Conservation (phyloP, 2,329 filamentous ascomycete genomes). For the Claviceps arundinis region DNA sequence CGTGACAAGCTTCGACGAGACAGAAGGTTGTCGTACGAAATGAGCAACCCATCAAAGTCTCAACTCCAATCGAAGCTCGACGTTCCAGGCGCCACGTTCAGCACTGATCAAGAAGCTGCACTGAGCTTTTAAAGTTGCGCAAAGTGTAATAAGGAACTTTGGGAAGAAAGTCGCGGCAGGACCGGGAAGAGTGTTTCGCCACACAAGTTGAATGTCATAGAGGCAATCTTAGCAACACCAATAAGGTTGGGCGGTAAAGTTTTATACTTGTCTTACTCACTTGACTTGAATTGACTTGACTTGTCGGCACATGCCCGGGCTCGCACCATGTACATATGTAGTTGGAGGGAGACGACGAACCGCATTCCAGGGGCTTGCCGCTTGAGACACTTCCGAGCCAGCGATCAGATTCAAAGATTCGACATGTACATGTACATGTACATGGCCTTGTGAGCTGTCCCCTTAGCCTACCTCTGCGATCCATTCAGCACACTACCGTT, state of each 20-base stretch:
- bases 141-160: neutral
- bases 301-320: neutral
- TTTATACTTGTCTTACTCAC: neutral
- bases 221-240: neutral
- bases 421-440: too few relatives aligned
- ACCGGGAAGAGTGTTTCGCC: neutral
- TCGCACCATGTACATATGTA: neutral
- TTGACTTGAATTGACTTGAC: too few relatives aligned
- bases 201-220: neutral
- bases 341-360: neutral
- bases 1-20: constrained; percentile 68
- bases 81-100: too few relatives aligned
- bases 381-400: neutral
- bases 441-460: too few relatives aligned
- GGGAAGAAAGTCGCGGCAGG: neutral
- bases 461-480: too few relatives aligned
- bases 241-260: neutral
- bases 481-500: too few relatives aligned
- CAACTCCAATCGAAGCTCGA: too few relatives aligned
- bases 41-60: constrained; percentile 20
- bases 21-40: constrained; percentile 71
- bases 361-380: neutral
- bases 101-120: neutral
- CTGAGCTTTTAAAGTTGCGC: neutral
- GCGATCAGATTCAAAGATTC: too few relatives aligned